phyloP scores from a whole-genome alignment of 306 rosid species.

The Quercus parvula region DNA sequence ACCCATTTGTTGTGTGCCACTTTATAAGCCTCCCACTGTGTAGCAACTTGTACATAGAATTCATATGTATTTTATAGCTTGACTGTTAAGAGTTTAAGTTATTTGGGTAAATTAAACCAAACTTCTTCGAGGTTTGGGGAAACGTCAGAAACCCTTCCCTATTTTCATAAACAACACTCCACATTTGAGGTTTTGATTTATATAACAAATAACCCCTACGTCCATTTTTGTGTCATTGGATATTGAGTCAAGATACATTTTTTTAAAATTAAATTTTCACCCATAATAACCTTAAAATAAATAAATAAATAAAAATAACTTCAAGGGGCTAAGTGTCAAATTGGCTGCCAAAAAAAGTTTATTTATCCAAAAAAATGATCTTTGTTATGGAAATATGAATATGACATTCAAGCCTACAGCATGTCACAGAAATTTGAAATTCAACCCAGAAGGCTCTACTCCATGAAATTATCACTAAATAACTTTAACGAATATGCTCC shows the following conservation, averaged over 20 bases:
- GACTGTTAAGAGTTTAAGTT: background rate
- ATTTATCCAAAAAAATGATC: background rate
- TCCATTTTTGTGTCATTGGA: too few species aligned
- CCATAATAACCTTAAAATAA: too few species aligned
- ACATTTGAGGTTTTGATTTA: too few species aligned
- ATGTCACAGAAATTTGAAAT: background rate
- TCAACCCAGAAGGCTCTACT: background rate
- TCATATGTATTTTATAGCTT: background rate
- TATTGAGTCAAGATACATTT: too few species aligned
- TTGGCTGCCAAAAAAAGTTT: background rate
- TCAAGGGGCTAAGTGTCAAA: background rate
- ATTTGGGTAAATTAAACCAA: background rate
- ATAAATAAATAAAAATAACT: too few species aligned
- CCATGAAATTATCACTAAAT: background rate
- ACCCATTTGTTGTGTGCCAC: background rate
- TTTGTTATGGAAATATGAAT: background rate
- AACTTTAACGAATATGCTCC: background rate
- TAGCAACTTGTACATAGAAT: background rate
- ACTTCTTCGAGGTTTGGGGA: too few species aligned
- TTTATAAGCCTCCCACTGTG: background rate
- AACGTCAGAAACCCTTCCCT: too few species aligned
- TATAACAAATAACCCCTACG: too few species aligned
- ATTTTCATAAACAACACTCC: too few species aligned
- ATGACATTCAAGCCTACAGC: background rate
- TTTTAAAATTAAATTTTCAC: too few species aligned